These are phyloP conservation scores for Aegilops longissima DNA, from an alignment of 176 grass and related monocot genomes.

Conservation along the genomic window DNA sequence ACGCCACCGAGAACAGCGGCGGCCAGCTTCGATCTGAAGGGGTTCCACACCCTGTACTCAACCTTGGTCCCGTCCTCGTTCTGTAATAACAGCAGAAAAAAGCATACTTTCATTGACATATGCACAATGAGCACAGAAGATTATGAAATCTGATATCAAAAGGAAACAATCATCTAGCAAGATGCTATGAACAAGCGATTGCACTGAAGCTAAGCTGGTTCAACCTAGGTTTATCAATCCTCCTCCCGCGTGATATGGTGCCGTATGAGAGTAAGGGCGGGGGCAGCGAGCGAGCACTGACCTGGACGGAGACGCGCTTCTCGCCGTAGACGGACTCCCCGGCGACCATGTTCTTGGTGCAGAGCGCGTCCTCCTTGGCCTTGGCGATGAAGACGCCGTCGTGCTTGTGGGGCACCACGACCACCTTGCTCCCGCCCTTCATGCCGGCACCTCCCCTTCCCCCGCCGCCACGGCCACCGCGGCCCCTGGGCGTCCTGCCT, in stretches of 20 bases:
- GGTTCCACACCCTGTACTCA: slow-evolving; percentile 90
- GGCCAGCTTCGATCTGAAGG: slow-evolving; percentile 85
- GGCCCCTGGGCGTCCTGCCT: neutral
- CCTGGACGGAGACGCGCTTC: slow-evolving; percentile 86
- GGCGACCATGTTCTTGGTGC: slow-evolving; percentile 81
- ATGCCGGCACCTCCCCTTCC: slow-evolving; percentile 44
- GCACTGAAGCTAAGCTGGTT: neutral
- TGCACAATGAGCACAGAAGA: no score
- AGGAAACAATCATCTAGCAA: neutral
- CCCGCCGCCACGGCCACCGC: neutral
- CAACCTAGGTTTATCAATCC: neutral
- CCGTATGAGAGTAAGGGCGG: fast-evolving
- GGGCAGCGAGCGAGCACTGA: neutral
- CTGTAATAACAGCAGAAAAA: slow-evolving; percentile 12
- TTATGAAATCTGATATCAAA: neutral
- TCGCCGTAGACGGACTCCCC: slow-evolving; percentile 86
- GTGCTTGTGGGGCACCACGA: slow-evolving; percentile 75
- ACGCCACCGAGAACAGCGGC: slow-evolving; percentile 82
- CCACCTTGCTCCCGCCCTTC: slow-evolving; percentile 80
- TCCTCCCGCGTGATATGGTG: no score
- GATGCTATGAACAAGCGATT: neutral
- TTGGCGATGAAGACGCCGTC: slow-evolving; percentile 82
- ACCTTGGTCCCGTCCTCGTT: slow-evolving; percentile 77
- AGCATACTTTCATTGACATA: neutral
- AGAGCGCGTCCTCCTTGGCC: slow-evolving; percentile 92